Evolutionary conservation across 2,329 filamentous ascomycete species (phyloP), one percentile per base, ranked within the genome.

Genomic region (Fusarium hainanense): DNA sequence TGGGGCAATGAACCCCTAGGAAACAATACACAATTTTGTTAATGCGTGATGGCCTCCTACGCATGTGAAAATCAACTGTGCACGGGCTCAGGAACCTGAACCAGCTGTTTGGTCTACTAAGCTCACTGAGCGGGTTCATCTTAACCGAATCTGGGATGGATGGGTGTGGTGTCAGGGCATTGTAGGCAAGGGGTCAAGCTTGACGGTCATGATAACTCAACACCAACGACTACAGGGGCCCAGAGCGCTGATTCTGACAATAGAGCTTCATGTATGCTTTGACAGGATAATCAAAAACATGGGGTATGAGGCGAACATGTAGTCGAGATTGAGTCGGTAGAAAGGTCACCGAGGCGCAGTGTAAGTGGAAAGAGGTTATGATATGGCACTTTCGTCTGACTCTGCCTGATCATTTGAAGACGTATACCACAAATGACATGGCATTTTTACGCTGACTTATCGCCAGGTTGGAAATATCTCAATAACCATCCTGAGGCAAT

Each of bases 221-320:
- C 54, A 58, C 65, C 55, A 68, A 54, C 28, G 40, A 51, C 28
- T 44, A 42, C 37, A 23, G 43, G 37, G 34, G 32, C 46, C 40
- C 20, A n/a, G 2, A 9, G 16, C 16, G n/a, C 14, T 14, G 9
- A 16, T 7, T 11, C 23, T 7, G 18, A 41, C 16, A 12, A 51
- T 11, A 16, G 20, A 51, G 18, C 23, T 41, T 41, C 49, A 28
- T 21, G 2, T 12, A 23, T n/a, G 3, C 9, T 27, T 27, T 16
- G 4, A 9, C 14, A n/a, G 9, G 16, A 34, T 28, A 14, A 25
- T 7, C 27, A n/a, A 25, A n/a, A 43, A 27, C 10, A 43, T 20
- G 23, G 28, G 42, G 10, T 42, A 68, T 32, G 57, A 47, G 48
- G 21, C n/a, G 57, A 47, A 34, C 18, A 7, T 25, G n/a, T 12